A percentile compares a stretch with the other conserved stretches of the same genome.
phyloP scores from a whole-genome alignment of 2,329 filamentous ascomycete species.

The Neofusicoccum cordaticola region DNA sequence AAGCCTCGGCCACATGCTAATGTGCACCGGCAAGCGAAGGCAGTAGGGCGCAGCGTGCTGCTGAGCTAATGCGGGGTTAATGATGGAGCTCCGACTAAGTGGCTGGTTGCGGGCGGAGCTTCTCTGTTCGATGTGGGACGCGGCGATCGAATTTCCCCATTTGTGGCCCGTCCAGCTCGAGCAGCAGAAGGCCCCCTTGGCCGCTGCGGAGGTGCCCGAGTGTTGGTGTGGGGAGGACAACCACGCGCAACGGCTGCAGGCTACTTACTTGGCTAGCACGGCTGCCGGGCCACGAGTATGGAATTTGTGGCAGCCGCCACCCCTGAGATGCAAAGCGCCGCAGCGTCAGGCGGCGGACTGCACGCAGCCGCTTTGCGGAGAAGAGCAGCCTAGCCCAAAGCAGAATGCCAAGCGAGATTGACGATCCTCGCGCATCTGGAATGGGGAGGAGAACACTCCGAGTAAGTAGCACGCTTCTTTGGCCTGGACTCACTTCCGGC shows the following conservation, averaged over 20 bases:
- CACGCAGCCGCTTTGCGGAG: background rate
- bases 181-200: no score
- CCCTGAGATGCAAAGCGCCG: no score
- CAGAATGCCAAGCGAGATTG: background rate
- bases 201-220: no score
- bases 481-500: no score
- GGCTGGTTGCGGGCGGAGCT: background rate
- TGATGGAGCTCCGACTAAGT: background rate
- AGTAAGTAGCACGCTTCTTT: no score
- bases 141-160: constrained; percentile 1
- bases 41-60: background rate
- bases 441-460: no score
- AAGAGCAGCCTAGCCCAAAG: background rate
- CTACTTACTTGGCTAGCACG: no score
- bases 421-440: background rate
- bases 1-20: no score
- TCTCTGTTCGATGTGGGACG: background rate
- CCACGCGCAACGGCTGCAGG: no score
- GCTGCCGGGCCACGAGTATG: no score
- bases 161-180: background rate
- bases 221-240: no score
- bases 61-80: background rate
- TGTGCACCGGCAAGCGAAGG: background rate
- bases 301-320: no score
- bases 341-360: background rate